These are phyloP conservation scores for Grammothele lineata DNA, from an alignment of 768 basidiomycete genomes.

Conservation along the genomic window DNA sequence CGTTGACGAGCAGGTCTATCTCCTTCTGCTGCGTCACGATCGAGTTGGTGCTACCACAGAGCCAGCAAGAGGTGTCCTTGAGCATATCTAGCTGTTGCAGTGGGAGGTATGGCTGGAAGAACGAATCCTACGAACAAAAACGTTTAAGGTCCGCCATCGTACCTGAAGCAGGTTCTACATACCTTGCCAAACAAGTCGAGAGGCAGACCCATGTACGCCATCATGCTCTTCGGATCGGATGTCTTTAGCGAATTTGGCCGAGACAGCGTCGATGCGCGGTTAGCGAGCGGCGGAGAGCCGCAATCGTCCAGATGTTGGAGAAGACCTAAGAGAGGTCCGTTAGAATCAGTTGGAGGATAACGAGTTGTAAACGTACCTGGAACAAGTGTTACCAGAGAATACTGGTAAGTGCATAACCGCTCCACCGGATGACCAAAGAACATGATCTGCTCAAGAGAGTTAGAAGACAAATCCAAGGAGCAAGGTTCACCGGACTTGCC, in stretches of 20 bases:
- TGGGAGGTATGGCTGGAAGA: conserved; percentile 97
- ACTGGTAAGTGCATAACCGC: conserved; percentile 93
- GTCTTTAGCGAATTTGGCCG: conserved; percentile 80
- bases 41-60: conserved; percentile 93
- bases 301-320: conserved; percentile 88
- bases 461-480: conserved; percentile 1
- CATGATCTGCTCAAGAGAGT: conserved; percentile 77
- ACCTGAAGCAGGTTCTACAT: too few species aligned
- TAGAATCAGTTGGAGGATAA: too few species aligned
- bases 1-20: conserved; percentile 88
- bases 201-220: conserved; percentile 91
- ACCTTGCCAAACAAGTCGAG: conserved; percentile 92
- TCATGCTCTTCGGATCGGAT: conserved; percentile 86
- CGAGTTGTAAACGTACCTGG: conserved; percentile 56
- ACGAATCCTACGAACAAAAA: conserved; percentile 75
- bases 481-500: conserved; percentile 38
- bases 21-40: conserved; percentile 93
- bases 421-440: conserved; percentile 97
- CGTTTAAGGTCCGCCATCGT: too few species aligned
- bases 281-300: conserved; percentile 76
- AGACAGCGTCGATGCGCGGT: conserved; percentile 55
- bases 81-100: conserved; percentile 92
- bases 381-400: conserved; percentile 90
- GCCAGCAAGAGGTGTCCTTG: conserved; percentile 74
- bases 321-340: conserved; percentile 48